Base-by-base conservation (phyloP, 805 yeast species). In the Myxozyma vanderwaltii region DNA sequence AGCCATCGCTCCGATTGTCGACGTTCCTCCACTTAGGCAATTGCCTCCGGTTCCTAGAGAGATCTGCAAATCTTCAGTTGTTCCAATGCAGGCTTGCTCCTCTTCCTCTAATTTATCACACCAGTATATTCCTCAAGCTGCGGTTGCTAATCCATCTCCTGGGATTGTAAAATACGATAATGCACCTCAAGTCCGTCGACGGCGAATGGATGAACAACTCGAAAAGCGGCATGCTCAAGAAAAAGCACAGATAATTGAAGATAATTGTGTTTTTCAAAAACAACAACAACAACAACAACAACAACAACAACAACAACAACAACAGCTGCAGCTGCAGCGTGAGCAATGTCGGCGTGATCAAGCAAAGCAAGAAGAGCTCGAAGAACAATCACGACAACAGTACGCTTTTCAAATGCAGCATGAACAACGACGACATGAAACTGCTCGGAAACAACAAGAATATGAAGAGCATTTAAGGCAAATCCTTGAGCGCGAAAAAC, bases 381-480 rank as follows among this genome's bases (percentile, higher is more conserved):
- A n/a, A n/a, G n/a, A n/a, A n/a, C n/a, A n/a, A n/a, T n/a, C n/a
- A n/a, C n/a, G 51, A 33, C 40, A n/a, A 29, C 13, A 6, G 47
- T n/a, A 24, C 13, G 47, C 47, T 12, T 4, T 8, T 12, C 23
- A 26, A 26, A 8, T 10, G 4, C 33, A 43, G 17, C 47, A 6
- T 10, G 47, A 43, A 29, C 29, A 33, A 33, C 38, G 31, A 17
- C 38, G 50, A 2, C 50, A 46, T 3, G 50, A 19, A 17, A 31
- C 39, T 17, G 17, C 17, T 15, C 6, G 15, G n/a, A 29, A 46
- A 10, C 50, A 46, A 31, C 36, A 24, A 1, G 50, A 46, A 26
- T 31, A 46, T 36, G 50, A 46, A 17, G 50, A 46, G 5, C 50
- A 46, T 31, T 23, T 46, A 5, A 38, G 50, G 1, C 50, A 46